These are phyloP conservation scores for Rhynchospora pubera DNA, from an alignment of 176 grass and related monocot genomes.

Conservation along the genomic window DNA sequence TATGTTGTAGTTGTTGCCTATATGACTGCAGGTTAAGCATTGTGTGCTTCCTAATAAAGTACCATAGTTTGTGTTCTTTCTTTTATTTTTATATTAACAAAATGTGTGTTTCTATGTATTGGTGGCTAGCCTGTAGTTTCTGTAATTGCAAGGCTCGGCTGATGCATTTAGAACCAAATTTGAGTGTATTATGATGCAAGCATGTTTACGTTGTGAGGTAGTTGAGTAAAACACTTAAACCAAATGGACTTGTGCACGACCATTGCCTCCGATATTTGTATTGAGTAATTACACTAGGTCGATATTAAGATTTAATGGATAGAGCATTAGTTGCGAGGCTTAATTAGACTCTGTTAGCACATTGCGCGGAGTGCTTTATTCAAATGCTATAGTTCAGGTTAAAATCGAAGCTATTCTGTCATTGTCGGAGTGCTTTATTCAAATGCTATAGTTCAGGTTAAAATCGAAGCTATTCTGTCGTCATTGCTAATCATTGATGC, in stretches of 20 bases:
- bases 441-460: too few species aligned
- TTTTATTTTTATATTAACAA: too few species aligned
- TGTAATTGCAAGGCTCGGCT: not conserved
- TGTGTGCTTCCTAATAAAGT: not conserved
- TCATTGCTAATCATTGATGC: too few species aligned
- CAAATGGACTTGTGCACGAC: not conserved
- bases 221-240: not conserved
- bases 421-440: too few species aligned
- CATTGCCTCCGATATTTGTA: not conserved
- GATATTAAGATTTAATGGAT: not conserved
- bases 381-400: not conserved
- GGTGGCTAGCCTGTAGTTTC: not conserved
- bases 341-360: not conserved
- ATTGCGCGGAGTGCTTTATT: not conserved
- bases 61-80: not conserved
- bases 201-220: not conserved
- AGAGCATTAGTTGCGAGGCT: not conserved
- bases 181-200: not conserved
- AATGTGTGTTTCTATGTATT: not conserved
- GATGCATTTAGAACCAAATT: not conserved
- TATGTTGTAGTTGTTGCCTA: not conserved
- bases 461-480: too few species aligned
- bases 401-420: not conserved
- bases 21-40: conserved; percentile 2
- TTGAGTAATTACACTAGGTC: not conserved